Base-by-base conservation (phyloP, 179 eudicot genomes). In the Spergularia azorica region DNA sequence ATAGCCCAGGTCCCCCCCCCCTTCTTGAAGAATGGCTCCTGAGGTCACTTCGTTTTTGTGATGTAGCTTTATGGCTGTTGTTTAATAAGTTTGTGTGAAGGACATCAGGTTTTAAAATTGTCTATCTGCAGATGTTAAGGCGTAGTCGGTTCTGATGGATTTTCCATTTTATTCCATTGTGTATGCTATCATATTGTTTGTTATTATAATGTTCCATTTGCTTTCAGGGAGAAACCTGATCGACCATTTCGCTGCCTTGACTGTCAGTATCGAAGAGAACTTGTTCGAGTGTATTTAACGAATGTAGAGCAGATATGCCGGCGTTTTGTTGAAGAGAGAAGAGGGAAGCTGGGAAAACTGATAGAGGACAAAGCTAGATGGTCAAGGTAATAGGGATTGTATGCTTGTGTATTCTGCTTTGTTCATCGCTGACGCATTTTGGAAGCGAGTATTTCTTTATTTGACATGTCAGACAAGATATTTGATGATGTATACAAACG, bases 281-380 rank as follows among this genome's bases (percentile, higher is more conserved):
- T 94, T 78, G 90, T 88, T 11, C 90, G 96, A 21, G 96, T 90
- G 63, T 92, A 94, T 82, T 66, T 92, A 80, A 85, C 93, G 68
- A 92, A 92, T 82, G 98, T 94, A 26, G 97, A 94, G 85, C 94
- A 90, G 86, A 90, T 92, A 63, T 92, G 96, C 83, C 88, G 96
- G 62, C 90, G 92, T 72, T 92, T 88, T 89, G 91, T 90, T 71
- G 97, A 92, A 79, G 97, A 94, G 79, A 86, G 86, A 80, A 90
- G 96, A 76, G 85, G 85, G 76, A 90, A 86, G 84, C 86, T 92
- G 66, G 90, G 84, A 74, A 88, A 86, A 68, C 79, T 90, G 75
- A 79, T 94, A 80, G 96, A 90, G 80, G 97, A 94, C 83, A 94
- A 90, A 81, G 91, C 89, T 80, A 89, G 91, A 84, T 92, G 97